Conservation (phyloP, 148 eudicot species). For the Amaranthus cruentus region DNA sequence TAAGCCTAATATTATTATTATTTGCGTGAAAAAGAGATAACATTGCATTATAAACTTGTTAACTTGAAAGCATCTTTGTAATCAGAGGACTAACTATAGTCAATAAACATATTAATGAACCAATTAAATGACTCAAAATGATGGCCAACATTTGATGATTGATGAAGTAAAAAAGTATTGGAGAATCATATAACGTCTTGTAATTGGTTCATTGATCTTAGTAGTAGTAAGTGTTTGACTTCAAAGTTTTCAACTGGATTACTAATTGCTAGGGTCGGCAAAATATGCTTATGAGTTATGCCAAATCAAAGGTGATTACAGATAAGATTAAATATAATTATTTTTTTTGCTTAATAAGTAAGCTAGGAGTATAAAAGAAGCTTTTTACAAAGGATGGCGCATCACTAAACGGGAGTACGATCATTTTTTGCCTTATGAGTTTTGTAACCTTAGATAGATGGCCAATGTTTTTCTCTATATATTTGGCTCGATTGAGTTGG, state of each 20-base stretch:
- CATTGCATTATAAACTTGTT: too few species aligned
- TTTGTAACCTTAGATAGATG: too few species aligned
- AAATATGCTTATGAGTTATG: conserved; percentile 2
- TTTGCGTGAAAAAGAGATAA: too few species aligned
- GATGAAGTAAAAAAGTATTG: not conserved
- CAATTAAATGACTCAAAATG: not conserved
- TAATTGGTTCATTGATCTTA: not conserved
- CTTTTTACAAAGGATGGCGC: conserved; percentile 3
- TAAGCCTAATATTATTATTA: too few species aligned
- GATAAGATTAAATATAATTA: not conserved
- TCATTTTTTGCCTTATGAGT: not conserved
- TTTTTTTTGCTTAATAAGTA: not conserved
- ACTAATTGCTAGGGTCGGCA: not conserved
- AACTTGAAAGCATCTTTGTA: too few species aligned
- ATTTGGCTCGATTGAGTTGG: too few species aligned
- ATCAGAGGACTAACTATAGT: too few species aligned
- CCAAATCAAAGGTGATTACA: not conserved
- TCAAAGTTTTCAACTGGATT: not conserved
- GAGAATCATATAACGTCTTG: not conserved
- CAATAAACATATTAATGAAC: not conserved
- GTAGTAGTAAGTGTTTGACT: not conserved
- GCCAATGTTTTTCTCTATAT: too few species aligned
- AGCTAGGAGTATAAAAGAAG: not conserved
- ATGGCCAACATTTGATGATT: not conserved
- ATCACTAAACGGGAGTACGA: not conserved